Evolutionary conservation across 2,329 filamentous ascomycete genomes (phyloP), one percentile per base, ranked within the genome.

Genomic region (Chalaropsis ovoidea): DNA sequence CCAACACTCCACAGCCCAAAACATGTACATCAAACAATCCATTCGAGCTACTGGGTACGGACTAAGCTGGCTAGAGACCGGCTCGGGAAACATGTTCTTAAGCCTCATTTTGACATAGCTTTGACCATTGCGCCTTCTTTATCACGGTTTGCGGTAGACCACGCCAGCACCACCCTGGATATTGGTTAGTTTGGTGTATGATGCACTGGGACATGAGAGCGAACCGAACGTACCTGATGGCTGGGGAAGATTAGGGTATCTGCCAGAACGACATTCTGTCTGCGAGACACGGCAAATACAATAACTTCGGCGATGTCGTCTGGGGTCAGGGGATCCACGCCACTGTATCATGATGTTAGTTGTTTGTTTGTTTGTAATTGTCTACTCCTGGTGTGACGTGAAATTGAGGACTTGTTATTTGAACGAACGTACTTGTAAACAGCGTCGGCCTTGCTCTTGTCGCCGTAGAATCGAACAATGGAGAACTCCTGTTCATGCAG

Each of bases 281-380:
- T 84, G 71, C 92, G 83, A 2, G 88, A 87, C 3, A 88, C 90
- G 1, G 88, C 81, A 73, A 96, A 96, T 7, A 96, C 91, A 42
- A 96, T 81, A 39, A 95, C 81, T 77, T 96, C 92, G 13, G 92
- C 92, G 72, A 96, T 91, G 72, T 96, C 92, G 62, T 94, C 89
- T 0, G 89, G 88, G 0, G 90, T 95, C 70, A 96, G 79, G 49
- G 92, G 91, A 70, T 95, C 88, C 70, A 83, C 86, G 63, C 86
- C 87, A 67, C 86, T 88, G 69, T 68, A 69, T 31, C 31, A 10
- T 35, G 47, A 22, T 4, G 19, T 64, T 42, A 61, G 64, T 61
- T 47, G n/a, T n/a, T n/a, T n/a, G n/a, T n/a, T n/a, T n/a, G n/a
- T n/a, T n/a, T n/a, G 19, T 49, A 3, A 47, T 24, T 54, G 1